A percentile compares a stretch with the other conserved stretches of the same genome.
Conservation (phyloP, 2,329 filamentous ascomycete species). For the Aschersonia sp. region DNA sequence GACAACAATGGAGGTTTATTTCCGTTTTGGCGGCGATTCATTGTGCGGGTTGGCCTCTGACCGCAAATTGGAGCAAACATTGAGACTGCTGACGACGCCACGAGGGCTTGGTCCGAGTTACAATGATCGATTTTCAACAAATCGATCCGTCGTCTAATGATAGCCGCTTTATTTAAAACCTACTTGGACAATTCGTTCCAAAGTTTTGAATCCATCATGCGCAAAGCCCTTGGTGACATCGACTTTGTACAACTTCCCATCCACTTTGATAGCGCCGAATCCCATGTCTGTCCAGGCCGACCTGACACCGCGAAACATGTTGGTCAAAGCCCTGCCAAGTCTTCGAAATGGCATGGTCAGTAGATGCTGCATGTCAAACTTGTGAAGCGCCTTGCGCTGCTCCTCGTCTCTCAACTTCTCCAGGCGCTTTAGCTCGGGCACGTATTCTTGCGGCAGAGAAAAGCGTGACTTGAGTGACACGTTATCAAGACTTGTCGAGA, state of each 20-base stretch:
- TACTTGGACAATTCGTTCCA: constrained; percentile 36
- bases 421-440: constrained; percentile 18
- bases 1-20: too few species aligned
- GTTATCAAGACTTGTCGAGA: constrained; percentile 19
- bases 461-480: constrained; percentile 22
- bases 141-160: neutral
- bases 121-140: too few species aligned
- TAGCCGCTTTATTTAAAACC: neutral
- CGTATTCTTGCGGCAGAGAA: constrained; percentile 21
- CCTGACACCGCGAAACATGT: constrained; percentile 28
- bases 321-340: constrained; percentile 23
- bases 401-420: constrained; percentile 20
- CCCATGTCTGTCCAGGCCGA: constrained; percentile 41
- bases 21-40: too few species aligned
- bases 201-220: constrained; percentile 40
- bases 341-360: constrained; percentile 44
- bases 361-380: constrained; percentile 39
- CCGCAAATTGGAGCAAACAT: too few species aligned
- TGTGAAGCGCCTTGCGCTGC: constrained; percentile 21
- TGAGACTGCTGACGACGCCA: too few species aligned
- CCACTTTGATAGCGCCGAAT: constrained; percentile 34
- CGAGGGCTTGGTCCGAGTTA: too few species aligned
- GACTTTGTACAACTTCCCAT: constrained; percentile 37
- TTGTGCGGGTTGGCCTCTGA: too few species aligned
- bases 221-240: constrained; percentile 43